A percentile compares a stretch with the other conserved stretches of the same genome.
phyloP scores from a whole-genome alignment of 2,329 filamentous ascomycete species.

The Apiospora pterosperma region DNA sequence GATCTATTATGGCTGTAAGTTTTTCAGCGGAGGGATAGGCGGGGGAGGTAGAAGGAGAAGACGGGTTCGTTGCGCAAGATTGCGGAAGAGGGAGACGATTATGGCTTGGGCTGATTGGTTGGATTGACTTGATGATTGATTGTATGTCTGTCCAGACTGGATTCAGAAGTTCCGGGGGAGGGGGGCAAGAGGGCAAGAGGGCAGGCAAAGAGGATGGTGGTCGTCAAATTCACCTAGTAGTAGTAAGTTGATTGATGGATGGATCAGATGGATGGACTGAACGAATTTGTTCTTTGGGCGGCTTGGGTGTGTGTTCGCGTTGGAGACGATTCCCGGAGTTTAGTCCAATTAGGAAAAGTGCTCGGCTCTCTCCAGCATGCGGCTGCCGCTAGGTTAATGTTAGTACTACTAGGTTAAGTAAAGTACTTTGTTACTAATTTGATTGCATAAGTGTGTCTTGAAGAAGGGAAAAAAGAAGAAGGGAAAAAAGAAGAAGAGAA shows the following conservation, averaged over 20 bases:
- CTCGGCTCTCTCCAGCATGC: not conserved
- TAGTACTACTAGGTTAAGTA: no score
- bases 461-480: not conserved
- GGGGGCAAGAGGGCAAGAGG: no score
- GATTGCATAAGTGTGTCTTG: not conserved
- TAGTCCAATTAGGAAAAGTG: constrained; percentile 2
- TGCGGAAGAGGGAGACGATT: not conserved
- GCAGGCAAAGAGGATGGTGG: not conserved
- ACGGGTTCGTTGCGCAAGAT: not conserved
- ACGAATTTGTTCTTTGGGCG: not conserved
- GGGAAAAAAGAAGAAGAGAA: not conserved
- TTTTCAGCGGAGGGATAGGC: not conserved
- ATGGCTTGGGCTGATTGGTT: not conserved
- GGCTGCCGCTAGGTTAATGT: not conserved
- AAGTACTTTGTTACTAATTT: not conserved
- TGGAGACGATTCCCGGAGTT: not conserved
- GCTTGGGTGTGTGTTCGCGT: no score
- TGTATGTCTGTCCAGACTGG: not conserved
- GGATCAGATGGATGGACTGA: not conserved
- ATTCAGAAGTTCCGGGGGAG: constrained; percentile 1
- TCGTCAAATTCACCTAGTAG: not conserved
- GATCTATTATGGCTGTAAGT: not conserved
- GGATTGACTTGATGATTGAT: no score
- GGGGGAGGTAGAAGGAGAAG: not conserved
- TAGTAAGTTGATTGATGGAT: not conserved